Percentiles rank a stretch among this genome's conserved stretches.
These are phyloP conservation scores for Cucumis sativus DNA, from an alignment of 306 rosid genomes.

Conservation along the genomic window Cucumber_9930_V3 NC_026655.2:30306001-30306500, in stretches of 20 bases:
- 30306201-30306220: conserved; percentile 20
- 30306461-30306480: conserved; percentile 23
- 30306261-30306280: conserved; percentile 22
- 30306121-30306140: not conserved
- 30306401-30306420: conserved; percentile 32
- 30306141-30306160: not conserved
- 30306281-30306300: conserved; percentile 12
- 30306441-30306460: conserved; percentile 28
- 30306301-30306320: conserved; percentile 21
- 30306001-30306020: too few relatives aligned
- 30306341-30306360: conserved; percentile 23
- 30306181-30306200: conserved; percentile 7
- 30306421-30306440: conserved; percentile 34
- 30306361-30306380: conserved; percentile 17
- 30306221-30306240: conserved; percentile 27
- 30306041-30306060: too few relatives aligned
- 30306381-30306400: conserved; percentile 25
- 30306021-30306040: too few relatives aligned
- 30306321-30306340: conserved; percentile 27
- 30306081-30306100: too few relatives aligned
- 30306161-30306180: conserved; percentile 15
- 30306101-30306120: not conserved
- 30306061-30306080: too few relatives aligned
- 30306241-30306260: conserved; percentile 29
- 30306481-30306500: not conserved